phyloP scores from a whole-genome alignment of 768 basidiomycete species.

The Russula sp. region DNA sequence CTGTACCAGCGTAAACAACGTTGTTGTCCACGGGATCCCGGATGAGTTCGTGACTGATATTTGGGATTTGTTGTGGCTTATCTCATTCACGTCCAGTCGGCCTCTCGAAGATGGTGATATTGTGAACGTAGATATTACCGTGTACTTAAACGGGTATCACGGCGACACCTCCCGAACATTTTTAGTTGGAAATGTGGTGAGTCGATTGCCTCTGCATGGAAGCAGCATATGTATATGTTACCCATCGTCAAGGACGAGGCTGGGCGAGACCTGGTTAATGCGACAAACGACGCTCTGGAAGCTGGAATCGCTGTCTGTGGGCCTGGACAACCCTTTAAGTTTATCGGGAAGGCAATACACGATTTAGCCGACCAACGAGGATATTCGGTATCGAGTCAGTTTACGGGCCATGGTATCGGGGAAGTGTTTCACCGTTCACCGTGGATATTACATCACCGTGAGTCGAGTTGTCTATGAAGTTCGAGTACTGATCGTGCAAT shows the following conservation, averaged over 20 bases:
- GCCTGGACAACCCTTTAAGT: conserved; percentile 60
- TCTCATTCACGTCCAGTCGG: conserved; percentile 46
- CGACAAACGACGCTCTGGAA: conserved; percentile 59
- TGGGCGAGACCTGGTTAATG: conserved; percentile 57
- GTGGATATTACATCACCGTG: conserved; percentile 77
- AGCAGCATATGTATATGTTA: conserved; percentile 3
- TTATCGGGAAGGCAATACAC: conserved; percentile 69
- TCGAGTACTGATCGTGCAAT: conserved; percentile 1
- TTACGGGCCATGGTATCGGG: conserved; percentile 87
- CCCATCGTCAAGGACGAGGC: conserved; percentile 49
- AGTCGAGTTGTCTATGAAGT: conserved; percentile 26
- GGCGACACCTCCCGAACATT: conserved; percentile 88
- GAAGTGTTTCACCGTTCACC: conserved; percentile 72
- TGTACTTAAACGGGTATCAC: conserved; percentile 79
- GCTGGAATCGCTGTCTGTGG: conserved; percentile 70
- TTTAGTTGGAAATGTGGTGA: conserved; percentile 71
- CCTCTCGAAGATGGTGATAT: conserved; percentile 79
- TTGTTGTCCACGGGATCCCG: conserved; percentile 85
- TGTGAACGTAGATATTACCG: conserved; percentile 82
- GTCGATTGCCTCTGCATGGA: conserved; percentile 21
- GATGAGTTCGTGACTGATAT: conserved; percentile 57
- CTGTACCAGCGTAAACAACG: conserved; percentile 86
- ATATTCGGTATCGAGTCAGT: conserved; percentile 64
- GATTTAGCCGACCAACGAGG: conserved; percentile 37
- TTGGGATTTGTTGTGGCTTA: background rate